Evolutionary conservation across 1,284 basidiomycete species (phyloP), one percentile per base, ranked within the genome.

Genomic region (Marasmius fiardii): DNA sequence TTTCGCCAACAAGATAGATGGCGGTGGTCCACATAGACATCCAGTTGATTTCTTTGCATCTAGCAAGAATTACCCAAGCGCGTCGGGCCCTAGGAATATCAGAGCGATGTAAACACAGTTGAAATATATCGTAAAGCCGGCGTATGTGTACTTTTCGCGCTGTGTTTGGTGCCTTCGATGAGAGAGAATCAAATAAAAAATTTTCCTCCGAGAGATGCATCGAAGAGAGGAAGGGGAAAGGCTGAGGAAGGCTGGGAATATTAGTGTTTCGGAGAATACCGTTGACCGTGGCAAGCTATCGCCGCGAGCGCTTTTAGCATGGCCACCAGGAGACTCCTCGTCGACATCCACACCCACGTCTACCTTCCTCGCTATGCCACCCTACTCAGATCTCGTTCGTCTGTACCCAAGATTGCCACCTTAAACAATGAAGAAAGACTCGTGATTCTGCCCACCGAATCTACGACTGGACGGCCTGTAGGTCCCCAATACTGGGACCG

Each of bases 31-130:
- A 95, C 67, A 90, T 76, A 12, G 77, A 68, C 65, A 74, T 83
- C 90, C 90, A 93, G 61, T 88, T 74, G 8, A 93, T 75, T 72
- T 95, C 93, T 63, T 87, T 87, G 68, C 93, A 95, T 60, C 86
- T 80, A n/a, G 83, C 80, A 37, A 95, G 79, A 55, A 95, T 88
- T 28, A 80, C 74, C 90, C 92, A 96, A 8, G 89, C 89, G 59
- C 82, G 77, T 50, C 74, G 78, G 16, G 92, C 93, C 37, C 90
- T 79, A 33, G 67, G 65, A 51, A 84, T 68, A 67, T 95, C 90
- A 37, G 80, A 75, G 12, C 84, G 80, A 51, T 91, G 86, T 37
- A 95, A 72, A 63, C 80, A 87, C 41, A 92, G 71, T 53, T 93
- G 84, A 14, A 95, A 71, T 12, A 92, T 65, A 68, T 93, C 90